Evolutionary conservation across 495 filamentous ascomycete species (phyloP), one percentile per base, ranked within the genome.

Genomic region (Talaromyces adpressus): DNA sequence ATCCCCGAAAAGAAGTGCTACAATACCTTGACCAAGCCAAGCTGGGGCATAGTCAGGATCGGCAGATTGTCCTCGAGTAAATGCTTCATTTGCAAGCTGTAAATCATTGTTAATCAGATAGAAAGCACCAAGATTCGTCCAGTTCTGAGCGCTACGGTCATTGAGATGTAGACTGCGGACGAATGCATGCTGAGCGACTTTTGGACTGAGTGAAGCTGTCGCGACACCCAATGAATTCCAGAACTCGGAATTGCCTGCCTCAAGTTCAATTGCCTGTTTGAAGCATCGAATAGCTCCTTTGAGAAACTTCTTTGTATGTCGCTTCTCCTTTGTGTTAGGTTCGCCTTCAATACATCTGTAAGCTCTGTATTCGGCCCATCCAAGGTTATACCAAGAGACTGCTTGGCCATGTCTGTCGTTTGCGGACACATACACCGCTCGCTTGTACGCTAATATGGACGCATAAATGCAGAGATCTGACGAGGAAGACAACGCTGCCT

Each of bases 211-310:
- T 41, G 80, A 82, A 51, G 88, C 90, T 2, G 94, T 98, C 16
- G 89, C 90, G 6, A 97, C 91, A 22, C 93, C 94, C 22, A 99
- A 83, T 3, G 94, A 86, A 72, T 97, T 97, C 94, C 94, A 99
- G 73, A 98, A 99, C 68, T 99, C 94, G 0, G 92, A 79, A 69
- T 98, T 99, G 30, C 92, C 90, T 6, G 95, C 89, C 72, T 99
- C 94, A 2, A 97, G 77, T 73, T 98, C 95, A 69, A 99, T 98
- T 4, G 95, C 90, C 59, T 91, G 83, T 75, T 98, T 99, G 84
- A 99, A 99, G 72, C 92, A 95, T 29, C 89, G 84, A 59, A 98
- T 87, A 23, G 93, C 83, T 23, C 91, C 87, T 73, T 88, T 93
- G 23, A 96, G 79, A 65, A 89, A 91, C 61, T 80, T 87, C 16